A percentile compares a stretch with the other conserved stretches of the same genome.
Conservation (phyloP, 495 filamentous ascomycete genomes). For the Mycothermus thermophilus region DNA sequence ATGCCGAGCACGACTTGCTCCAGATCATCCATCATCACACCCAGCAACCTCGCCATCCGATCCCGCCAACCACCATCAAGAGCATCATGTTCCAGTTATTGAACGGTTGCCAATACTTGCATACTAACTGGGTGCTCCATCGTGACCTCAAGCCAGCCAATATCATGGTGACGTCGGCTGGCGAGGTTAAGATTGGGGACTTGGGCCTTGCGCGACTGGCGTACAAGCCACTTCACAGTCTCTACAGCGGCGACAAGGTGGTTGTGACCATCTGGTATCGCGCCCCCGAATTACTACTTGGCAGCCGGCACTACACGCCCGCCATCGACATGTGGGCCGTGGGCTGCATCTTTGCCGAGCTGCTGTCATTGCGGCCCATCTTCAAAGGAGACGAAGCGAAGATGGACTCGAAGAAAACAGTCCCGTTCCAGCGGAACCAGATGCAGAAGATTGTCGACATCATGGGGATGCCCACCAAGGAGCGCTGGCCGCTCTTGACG, state of each 20-base stretch:
- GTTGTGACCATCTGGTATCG: conserved; percentile 99
- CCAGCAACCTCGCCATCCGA: conserved; percentile 69
- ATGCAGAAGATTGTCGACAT: conserved; percentile 98
- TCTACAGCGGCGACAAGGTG: conserved; percentile 93
- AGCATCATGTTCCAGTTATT: conserved; percentile 90
- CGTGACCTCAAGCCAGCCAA: conserved; percentile 96
- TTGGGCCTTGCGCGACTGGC: conserved; percentile 84
- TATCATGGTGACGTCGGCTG: conserved; percentile 88
- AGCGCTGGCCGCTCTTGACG: conserved; percentile 70
- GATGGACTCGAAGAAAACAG: conserved; percentile 94
- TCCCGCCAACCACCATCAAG: conserved; percentile 76
- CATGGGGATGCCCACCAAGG: conserved; percentile 77
- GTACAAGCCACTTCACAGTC: conserved; percentile 78
- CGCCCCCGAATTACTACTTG: conserved; percentile 84
- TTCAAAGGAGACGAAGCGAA: conserved; percentile 99
- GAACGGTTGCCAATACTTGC: conserved; percentile 86
- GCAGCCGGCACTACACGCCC: conserved; percentile 84
- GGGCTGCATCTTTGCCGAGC: conserved; percentile 93
- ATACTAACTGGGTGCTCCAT: conserved; percentile 94
- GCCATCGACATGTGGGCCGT: conserved; percentile 97
- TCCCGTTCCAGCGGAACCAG: conserved; percentile 94
- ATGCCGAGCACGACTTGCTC: conserved; percentile 90
- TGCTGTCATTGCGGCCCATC: conserved; percentile 80
- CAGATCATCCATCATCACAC: conserved; percentile 99
- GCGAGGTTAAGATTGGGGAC: conserved; percentile 88